A percentile compares a stretch with the other conserved stretches of the same genome.
Evolutionary conservation across 2,329 filamentous ascomycete genomes (phyloP).

Genomic region (Aureobasidium leucospermi): DNA sequence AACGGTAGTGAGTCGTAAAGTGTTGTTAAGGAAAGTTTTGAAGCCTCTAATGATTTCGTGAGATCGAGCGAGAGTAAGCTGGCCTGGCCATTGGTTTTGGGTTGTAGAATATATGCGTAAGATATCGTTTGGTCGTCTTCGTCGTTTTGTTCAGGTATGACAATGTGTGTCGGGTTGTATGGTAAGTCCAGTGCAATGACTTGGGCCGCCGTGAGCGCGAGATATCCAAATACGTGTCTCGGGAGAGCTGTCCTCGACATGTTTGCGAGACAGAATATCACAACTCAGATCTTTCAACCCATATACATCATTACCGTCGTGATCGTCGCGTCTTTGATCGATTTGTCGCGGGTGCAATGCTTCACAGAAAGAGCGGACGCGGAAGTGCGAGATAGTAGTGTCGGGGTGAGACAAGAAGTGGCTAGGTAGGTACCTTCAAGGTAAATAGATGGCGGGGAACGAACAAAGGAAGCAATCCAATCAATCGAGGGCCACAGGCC

Average conservation of each 20-base stretch:
- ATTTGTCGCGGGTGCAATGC: conserved; percentile 5
- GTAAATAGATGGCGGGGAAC: conserved; percentile 13
- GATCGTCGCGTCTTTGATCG: background rate
- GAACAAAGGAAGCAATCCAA: background rate
- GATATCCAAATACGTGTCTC: conserved; percentile 4
- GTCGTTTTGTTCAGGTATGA: conserved; percentile 44
- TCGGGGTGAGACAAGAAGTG: conserved; percentile 8
- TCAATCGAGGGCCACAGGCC: conserved; percentile 3
- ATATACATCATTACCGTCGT: background rate
- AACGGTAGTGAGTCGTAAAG: conserved; percentile 58
- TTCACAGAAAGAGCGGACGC: conserved; percentile 6
- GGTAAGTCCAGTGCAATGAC: conserved; percentile 45
- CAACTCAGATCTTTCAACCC: background rate
- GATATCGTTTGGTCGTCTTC: conserved; percentile 28
- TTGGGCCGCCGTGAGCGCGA: conserved; percentile 2
- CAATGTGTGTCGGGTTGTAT: conserved; percentile 69
- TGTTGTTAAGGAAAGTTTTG: conserved; percentile 36
- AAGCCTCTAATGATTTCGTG: conserved; percentile 47
- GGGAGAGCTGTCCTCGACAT: conserved; percentile 8
- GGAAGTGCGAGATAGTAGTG: conserved; percentile 3
- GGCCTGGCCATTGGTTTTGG: conserved; percentile 42
- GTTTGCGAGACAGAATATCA: conserved; percentile 1
- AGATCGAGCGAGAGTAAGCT: conserved; percentile 60
- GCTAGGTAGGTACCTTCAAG: conserved; percentile 11
- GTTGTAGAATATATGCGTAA: conserved; percentile 63